A percentile compares a stretch with the other conserved stretches of the same genome.
phyloP scores from a whole-genome alignment of 78 protist genomes.

The Dictyostelium firmibasis region DNA sequence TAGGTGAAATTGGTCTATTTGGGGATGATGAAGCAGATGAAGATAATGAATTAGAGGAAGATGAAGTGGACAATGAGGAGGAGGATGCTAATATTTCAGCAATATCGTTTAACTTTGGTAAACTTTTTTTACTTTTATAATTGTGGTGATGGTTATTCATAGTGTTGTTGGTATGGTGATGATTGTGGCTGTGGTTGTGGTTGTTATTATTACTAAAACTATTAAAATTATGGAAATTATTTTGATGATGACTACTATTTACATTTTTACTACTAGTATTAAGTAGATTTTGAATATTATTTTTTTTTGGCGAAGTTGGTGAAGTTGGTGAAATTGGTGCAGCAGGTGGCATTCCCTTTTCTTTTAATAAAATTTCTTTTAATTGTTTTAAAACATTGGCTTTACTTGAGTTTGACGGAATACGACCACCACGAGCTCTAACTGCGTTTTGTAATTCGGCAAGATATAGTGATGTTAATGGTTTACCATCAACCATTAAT shows the following conservation, averaged over 20 bases:
- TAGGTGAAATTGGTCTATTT: not conserved
- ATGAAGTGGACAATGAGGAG: not conserved
- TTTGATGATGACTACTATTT: not conserved
- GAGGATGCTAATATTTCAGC: not conserved
- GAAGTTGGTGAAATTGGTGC: not conserved
- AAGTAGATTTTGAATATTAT: not conserved
- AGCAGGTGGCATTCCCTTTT: not conserved
- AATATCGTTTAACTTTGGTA: slow-evolving; percentile 1
- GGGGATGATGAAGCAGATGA: not conserved
- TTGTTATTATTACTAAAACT: not conserved
- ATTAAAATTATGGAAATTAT: not conserved
- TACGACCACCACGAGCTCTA: slow-evolving; percentile 2
- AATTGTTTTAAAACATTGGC: slow-evolving; percentile 3
- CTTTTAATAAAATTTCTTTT: not conserved
- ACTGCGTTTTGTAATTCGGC: not conserved
- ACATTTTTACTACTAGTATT: not conserved
- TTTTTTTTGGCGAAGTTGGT: not conserved
- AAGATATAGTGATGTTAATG: not conserved
- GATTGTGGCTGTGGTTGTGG: not conserved
- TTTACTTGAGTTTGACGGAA: not conserved
- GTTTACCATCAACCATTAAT: not conserved
- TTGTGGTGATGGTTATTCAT: not conserved
- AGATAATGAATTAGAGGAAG: not conserved
- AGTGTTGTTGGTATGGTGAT: not conserved
- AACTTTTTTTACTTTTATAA: not conserved